Conservation (phyloP, 2,329 filamentous ascomycete species). For the Cladosporium sp. region DNA sequence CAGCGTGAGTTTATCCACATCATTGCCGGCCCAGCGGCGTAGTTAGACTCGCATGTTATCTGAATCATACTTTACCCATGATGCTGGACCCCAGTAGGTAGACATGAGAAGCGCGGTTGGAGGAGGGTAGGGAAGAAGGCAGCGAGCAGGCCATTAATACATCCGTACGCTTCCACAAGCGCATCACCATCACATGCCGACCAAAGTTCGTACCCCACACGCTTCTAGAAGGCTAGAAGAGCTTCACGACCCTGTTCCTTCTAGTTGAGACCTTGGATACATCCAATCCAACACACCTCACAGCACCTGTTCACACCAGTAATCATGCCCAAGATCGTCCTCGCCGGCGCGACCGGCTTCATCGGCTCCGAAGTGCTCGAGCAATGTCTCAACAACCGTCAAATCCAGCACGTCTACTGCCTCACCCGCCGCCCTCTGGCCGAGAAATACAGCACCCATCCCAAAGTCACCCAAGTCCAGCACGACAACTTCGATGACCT, state of each 20-base stretch:
- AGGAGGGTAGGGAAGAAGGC: no score
- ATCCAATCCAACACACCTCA: not conserved
- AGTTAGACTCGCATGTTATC: no score
- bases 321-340: constrained; percentile 54
- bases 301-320: not conserved
- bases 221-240: not conserved
- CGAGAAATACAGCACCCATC: constrained; percentile 24
- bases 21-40: no score
- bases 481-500: constrained; percentile 52
- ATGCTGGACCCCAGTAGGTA: no score
- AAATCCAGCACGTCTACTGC: constrained; percentile 43
- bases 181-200: not conserved
- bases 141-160: no score
- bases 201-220: not conserved
- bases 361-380: constrained; percentile 52
- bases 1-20: no score
- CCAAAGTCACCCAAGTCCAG: constrained; percentile 33
- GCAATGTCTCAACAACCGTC: constrained; percentile 46
- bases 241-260: not conserved
- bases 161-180: no score
- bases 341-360: constrained; percentile 57
- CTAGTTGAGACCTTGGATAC: not conserved
- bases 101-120: no score
- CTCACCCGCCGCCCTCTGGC: constrained; percentile 29
- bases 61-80: no score